Evolutionary conservation across 176 grass and related monocot species (phyloP), one percentile per base, ranked within the genome.

Genomic region (Oryza nivara): DNA sequence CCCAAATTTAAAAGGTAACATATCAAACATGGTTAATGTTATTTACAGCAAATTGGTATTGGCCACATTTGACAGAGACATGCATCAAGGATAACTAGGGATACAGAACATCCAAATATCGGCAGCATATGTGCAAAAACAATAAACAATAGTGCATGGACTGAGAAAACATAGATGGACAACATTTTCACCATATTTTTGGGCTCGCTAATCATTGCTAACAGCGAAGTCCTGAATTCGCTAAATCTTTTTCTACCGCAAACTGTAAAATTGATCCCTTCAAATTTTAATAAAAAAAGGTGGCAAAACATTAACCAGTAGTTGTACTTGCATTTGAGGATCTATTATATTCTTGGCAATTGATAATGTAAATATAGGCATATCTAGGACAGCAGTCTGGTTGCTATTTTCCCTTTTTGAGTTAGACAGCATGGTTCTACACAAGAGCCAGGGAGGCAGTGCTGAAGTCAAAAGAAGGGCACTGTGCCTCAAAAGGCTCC

Each of bases 241-340:
- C 45, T 80, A 69, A 69, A 69, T 69, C 17, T 35, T 66, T 66
- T 79, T 36, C 22, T 52, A 19, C 15, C 10, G 19, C 20, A 0
- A 9, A n/a, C 6, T 36, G 35, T 9, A 41, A 70, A 74, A 16
- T 15, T n/a, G 14, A 30, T 22, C 7, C 56, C 56, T 74, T 48
- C 9, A 17, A 52, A 17, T 52, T 52, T 52, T 52, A 74, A 34
- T 34, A 1, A 51, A 47, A 51, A 34, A 5, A 61, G 47, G 40
- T 32, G 26, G 54, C 34, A 78, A 82, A 72, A 65, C 65, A 72
- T 8, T 68, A 43, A 79, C 73, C 4, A 56, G 10, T 46, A 45
- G 44, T 23, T 68, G 16, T 68, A 65, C 34, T 75, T 67, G 25
- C 2, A 76, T 79, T 65, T 79, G 26, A 32, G 5, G 30, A 28